A percentile compares a stretch with the other conserved stretches of the same genome.
These are phyloP conservation scores for Trichoderma atrobrunneum DNA, from an alignment of 2,329 filamentous ascomycete genomes.

Conservation along the genomic window DNA sequence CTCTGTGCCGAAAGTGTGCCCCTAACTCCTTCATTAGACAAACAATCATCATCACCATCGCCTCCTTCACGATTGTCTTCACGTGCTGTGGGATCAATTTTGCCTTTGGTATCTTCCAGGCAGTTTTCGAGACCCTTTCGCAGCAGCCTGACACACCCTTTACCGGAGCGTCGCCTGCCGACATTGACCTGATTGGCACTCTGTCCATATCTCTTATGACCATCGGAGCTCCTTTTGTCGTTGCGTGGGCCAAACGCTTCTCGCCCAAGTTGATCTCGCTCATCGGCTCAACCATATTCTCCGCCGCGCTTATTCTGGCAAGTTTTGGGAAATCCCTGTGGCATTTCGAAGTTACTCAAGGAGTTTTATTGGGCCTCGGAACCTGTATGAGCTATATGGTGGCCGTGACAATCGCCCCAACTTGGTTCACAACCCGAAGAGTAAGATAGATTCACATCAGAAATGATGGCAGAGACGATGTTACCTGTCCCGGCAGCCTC, in stretches of 20 bases:
- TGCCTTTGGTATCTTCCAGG: constrained; percentile 5
- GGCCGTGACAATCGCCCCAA: constrained; percentile 3
- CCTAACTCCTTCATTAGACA: constrained; percentile 7
- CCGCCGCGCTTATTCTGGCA: not conserved
- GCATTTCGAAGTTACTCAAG: constrained; percentile 7
- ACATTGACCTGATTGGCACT: constrained; percentile 3
- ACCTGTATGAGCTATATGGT: constrained; percentile 2
- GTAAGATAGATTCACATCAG: too few relatives aligned
- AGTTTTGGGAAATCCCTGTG: constrained; percentile 3
- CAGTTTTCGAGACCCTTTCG: constrained; percentile 4
- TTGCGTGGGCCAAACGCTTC: constrained; percentile 10
- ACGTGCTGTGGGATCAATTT: constrained; percentile 10
- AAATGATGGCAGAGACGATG: too few relatives aligned
- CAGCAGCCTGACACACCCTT: not conserved
- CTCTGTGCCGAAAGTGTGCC: not conserved
- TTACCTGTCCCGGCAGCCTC: too few relatives aligned
- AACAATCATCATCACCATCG: not conserved
- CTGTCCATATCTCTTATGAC: constrained; percentile 8
- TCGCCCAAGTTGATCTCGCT: not conserved
- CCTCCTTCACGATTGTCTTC: constrained; percentile 5
- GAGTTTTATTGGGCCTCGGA: not conserved
- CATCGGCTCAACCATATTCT: not conserved
- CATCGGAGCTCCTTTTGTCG: constrained; percentile 4
- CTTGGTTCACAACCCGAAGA: not conserved
- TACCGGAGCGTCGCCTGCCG: constrained; percentile 2